Base-by-base conservation (phyloP, 192 early-diverging fungal genomes). In the Coemansia sp. region DNA sequence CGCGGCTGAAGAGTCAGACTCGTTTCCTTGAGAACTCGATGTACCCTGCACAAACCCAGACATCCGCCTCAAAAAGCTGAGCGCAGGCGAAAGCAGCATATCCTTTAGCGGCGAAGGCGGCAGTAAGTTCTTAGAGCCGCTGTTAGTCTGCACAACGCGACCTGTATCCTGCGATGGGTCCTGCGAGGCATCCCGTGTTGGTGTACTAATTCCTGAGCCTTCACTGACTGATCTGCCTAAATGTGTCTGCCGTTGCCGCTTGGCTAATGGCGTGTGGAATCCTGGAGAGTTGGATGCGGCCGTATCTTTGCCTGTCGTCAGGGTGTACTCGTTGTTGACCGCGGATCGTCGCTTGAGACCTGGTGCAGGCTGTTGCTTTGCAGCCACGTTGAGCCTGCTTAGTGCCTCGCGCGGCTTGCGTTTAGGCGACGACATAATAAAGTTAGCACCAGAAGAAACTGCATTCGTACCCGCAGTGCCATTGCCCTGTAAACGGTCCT, bases 401-500 rank as follows among this genome's bases (percentile, higher is more conserved):
- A 72, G 51, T 2, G 68, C 65, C 46, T 66, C 62, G 36, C 68
- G 68, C 17, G 74, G 60, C 58, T 76, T 74, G 66, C 80, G 80
- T 23, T 78, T 78, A 11, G 80, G 76, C 55, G 80, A 83, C 14
- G 80, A 83, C 80, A 83, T 83, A 27, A 83, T 83, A 56, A 83
- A 83, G 51, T 63, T 70, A 23, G 30, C 75, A 4, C 30, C 21
- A 2, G 51, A 20, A 0, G 24, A 23, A 21, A 51, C 46, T 31
- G 71, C 2, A 11, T 19, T 36, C 23, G 54, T 19, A 0, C 11
- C 24, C 14, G 29, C 11, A 33, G 53, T 27, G 25, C 59, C 70
- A 17, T 46, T 46, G 11, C 9, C 17, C 39, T 46, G 5, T 60
- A 24, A 23, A 23, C 25, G 31, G 20, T 59, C 24, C 54, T 32